Evolutionary conservation across 2,329 filamentous ascomycete genomes (phyloP).

Genomic region (Monilinia aucupariae): DNA sequence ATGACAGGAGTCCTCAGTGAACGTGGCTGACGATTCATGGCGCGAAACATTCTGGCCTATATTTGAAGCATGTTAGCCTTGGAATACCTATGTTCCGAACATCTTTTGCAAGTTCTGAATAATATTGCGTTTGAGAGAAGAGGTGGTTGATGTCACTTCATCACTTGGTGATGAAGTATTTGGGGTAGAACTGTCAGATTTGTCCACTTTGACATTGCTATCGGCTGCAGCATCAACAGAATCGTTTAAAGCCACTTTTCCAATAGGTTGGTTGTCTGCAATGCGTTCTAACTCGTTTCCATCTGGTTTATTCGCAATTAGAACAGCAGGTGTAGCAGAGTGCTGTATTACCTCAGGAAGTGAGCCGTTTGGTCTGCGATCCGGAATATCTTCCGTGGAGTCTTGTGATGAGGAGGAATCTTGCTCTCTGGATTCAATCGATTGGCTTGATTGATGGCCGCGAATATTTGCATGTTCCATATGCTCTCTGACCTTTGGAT

Average conservation of each 20-base stretch:
- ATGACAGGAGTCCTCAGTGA: constrained; percentile 12
- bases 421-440: not conserved
- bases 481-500: too few species aligned
- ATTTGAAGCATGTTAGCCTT: constrained; percentile 13
- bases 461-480: not conserved
- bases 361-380: not conserved
- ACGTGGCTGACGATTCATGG: constrained; percentile 11
- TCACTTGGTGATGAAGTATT: constrained; percentile 13
- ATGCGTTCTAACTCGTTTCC: not conserved
- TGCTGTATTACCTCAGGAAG: constrained; percentile 3
- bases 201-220: not conserved
- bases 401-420: not conserved
- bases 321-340: not conserved
- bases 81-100: not conserved
- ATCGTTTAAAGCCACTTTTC: not conserved
- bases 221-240: not conserved
- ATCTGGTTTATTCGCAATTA: not conserved
- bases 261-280: not conserved
- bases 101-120: not conserved
- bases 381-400: not conserved
- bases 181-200: not conserved
- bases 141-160: not conserved
- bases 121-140: not conserved
- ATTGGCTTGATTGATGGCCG: not conserved
- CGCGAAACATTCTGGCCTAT: constrained; percentile 6